These are phyloP conservation scores for Schizosaccharomyces octosporus DNA, from an alignment of 805 yeast species.

Conservation along the genomic window DNA sequence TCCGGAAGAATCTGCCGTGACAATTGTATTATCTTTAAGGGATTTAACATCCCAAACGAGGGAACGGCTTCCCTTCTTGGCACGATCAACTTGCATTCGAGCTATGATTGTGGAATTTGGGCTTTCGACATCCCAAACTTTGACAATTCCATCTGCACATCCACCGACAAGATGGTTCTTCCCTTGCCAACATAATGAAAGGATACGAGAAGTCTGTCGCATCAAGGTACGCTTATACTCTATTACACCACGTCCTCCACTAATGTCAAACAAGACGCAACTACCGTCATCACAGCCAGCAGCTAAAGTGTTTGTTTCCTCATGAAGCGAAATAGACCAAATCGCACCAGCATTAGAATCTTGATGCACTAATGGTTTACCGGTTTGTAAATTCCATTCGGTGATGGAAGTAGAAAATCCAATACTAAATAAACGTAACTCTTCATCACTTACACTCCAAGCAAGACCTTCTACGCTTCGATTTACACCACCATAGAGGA, in stretches of 20 bases:
- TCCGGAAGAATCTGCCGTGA: constrained; percentile 95
- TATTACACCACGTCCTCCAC: constrained; percentile 63
- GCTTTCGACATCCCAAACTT: constrained; percentile 36
- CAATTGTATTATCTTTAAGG: constrained; percentile 45
- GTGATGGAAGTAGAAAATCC: constrained; percentile 83
- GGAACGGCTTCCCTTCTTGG: constrained; percentile 52
- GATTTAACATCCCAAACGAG: constrained; percentile 69
- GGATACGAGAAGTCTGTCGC: constrained; percentile 50
- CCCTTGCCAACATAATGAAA: constrained; percentile 53
- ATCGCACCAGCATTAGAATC: constrained; percentile 85
- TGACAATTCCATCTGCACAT: constrained; percentile 78
- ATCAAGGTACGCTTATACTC: constrained; percentile 56
- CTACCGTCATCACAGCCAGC: constrained; percentile 92
- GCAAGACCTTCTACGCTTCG: constrained; percentile 72
- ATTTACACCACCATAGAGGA: constrained; percentile 52
- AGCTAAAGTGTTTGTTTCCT: constrained; percentile 38
- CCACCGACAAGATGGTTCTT: constrained; percentile 59
- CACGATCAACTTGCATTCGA: constrained; percentile 78
- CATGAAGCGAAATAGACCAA: constrained; percentile 62
- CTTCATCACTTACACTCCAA: constrained; percentile 36
- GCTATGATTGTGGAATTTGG: constrained; percentile 28
- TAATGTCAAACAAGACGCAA: constrained; percentile 58
- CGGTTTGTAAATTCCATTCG: constrained; percentile 69
- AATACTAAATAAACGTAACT: constrained; percentile 47
- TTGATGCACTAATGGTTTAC: constrained; percentile 45